These are phyloP conservation scores for Citrullus amarus DNA, from an alignment of 306 rosid genomes.

Conservation along the genomic window DNA sequence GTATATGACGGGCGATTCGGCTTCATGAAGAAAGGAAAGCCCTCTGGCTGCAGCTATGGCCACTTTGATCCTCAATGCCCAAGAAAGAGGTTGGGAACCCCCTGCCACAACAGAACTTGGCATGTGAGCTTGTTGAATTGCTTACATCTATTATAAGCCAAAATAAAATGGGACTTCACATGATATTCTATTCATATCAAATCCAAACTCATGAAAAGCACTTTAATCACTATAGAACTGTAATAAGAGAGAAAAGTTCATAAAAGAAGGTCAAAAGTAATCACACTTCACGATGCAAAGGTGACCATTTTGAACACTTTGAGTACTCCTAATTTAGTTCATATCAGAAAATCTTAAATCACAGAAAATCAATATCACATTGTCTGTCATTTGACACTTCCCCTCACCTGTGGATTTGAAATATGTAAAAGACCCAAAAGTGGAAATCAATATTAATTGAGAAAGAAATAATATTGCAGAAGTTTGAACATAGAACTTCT, in stretches of 20 bases:
- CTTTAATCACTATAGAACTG: too few species aligned
- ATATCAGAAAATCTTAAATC: background rate
- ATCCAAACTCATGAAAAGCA: background rate
- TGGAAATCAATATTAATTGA: too few species aligned
- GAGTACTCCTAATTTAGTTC: background rate
- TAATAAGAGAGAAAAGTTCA: background rate
- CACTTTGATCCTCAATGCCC: slow-evolving; percentile 86
- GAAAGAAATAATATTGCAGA: too few species aligned
- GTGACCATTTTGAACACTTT: background rate
- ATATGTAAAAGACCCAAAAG: too few species aligned
- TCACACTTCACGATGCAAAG: background rate
- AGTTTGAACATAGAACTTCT: too few species aligned
- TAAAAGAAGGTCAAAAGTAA: too few species aligned
- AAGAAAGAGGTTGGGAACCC: slow-evolving; percentile 82
- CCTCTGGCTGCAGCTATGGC: slow-evolving; percentile 93
- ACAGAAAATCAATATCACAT: too few species aligned
- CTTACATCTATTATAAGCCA: background rate
- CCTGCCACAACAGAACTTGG: slow-evolving; percentile 30
- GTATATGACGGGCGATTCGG: slow-evolving; percentile 80
- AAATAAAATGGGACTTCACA: background rate
- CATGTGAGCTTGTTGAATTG: background rate
- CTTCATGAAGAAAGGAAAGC: slow-evolving; percentile 87
- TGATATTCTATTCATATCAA: background rate
- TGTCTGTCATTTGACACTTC: too few species aligned
- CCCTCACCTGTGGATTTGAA: too few species aligned